phyloP scores from a whole-genome alignment of 2,329 filamentous ascomycete species.

The Neofusicoccum kwambonambiense region DNA sequence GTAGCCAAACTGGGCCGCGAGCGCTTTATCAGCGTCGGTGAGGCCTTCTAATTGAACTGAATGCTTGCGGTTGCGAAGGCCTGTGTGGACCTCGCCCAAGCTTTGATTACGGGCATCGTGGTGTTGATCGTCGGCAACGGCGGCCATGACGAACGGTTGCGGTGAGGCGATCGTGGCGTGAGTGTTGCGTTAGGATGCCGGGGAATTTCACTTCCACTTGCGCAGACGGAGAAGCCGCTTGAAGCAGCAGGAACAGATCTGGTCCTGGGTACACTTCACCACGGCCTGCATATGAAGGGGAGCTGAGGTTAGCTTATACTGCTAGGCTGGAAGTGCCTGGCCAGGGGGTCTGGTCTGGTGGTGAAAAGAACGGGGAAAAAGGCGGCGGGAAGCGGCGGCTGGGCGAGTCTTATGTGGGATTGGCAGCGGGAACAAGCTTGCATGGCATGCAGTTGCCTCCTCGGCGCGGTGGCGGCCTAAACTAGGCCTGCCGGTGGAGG shows the following conservation, averaged over 20 bases:
- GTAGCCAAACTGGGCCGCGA: conserved; percentile 10
- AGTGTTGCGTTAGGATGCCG: not conserved
- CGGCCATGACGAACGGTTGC: not conserved
- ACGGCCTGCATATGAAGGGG: conserved; percentile 8
- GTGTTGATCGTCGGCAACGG: not conserved
- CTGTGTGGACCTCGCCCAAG: not conserved
- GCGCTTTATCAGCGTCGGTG: conserved; percentile 11
- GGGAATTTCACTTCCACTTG: conserved; percentile 14
- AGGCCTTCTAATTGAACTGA: not conserved
- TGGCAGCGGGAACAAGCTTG: conserved; percentile 2
- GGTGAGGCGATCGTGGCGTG: too few relatives aligned
- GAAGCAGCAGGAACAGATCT: conserved; percentile 12
- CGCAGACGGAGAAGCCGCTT: conserved; percentile 10
- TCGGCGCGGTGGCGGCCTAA: not conserved
- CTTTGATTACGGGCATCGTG: not conserved
- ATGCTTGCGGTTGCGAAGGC: not conserved
- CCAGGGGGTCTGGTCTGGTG: not conserved
- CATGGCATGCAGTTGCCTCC: not conserved
- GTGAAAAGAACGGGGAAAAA: not conserved
- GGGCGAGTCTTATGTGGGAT: conserved; percentile 5
- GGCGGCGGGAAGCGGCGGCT: not conserved
- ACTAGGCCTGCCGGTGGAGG: not conserved
- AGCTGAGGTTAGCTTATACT: not conserved
- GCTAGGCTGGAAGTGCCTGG: too few relatives aligned
- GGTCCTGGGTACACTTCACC: conserved; percentile 10